Evolutionary conservation across 768 basidiomycete species (phyloP).

Genomic region (Neoboletus brunneissimus): DNA sequence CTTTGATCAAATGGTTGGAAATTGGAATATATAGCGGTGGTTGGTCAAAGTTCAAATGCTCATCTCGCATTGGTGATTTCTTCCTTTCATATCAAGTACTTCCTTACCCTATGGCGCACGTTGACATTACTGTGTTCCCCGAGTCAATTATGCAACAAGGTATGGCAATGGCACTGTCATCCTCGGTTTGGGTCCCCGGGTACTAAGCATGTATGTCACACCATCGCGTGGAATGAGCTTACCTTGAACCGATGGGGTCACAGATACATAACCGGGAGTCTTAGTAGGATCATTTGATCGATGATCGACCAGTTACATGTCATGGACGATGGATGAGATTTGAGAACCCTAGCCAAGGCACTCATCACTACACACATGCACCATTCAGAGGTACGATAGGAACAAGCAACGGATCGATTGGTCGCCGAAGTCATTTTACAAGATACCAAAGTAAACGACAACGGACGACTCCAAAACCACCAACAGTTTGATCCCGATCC

Average conservation of each 20-base stretch:
- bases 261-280: neutral
- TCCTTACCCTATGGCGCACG: neutral
- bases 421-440: constrained; percentile 7
- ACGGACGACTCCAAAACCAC: constrained; percentile 2
- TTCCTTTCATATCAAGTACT: neutral
- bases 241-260: neutral
- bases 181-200: neutral
- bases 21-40: too few relatives aligned
- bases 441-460: constrained; percentile 3
- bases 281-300: neutral
- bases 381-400: neutral
- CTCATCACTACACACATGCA: neutral
- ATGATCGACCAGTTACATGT: neutral
- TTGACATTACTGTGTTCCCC: neutral
- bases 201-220: too few relatives aligned
- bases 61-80: too few relatives aligned
- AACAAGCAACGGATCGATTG: constrained; percentile 8
- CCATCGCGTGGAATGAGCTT: neutral
- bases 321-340: neutral
- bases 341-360: neutral
- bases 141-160: neutral
- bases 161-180: neutral
- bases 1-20: too few relatives aligned
- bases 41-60: too few relatives aligned
- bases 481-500: constrained; percentile 5